Base-by-base conservation (phyloP, 257 asterid species). In the Agastache rugosa region DNA sequence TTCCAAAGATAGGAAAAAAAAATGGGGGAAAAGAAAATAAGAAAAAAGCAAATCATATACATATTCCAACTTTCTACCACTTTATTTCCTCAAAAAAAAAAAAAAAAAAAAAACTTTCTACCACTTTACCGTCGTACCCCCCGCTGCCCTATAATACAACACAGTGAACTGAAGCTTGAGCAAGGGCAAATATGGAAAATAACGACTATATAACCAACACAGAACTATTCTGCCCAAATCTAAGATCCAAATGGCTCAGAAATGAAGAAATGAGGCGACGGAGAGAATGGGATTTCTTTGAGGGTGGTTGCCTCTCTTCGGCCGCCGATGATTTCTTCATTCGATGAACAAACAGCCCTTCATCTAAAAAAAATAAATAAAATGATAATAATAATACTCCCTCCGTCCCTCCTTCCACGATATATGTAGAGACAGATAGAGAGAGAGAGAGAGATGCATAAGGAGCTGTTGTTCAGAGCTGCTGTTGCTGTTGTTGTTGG, bases 301-400 rank as follows among this genome's bases (percentile, higher is more conserved):
- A 77, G 86, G 86, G 83, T 59, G 81, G 82, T 85, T 80, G 80
- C 81, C 84, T 66, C 68, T 82, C 75, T 75, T 80, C 63, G 82
- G 27, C 63, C 23, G 78, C 80, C 81, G 6, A 47, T 79, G 83
- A 79, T 79, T 78, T 61, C 8, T 29, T 37, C 64, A 10, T 0
- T 20, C 39, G 4, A 14, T 37, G 14, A 41, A 39, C 58, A 42
- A 77, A 63, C 81, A 63, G 68, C 81, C 81, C 81, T 71, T 77
- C 0, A 17, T 23, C 29, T 25, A 15, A 0, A 25, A 37, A 35
- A 41, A 56, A 15, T 8, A 25, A 42, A 71, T 0, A 20, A 55
- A 55, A 34, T 19, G 19, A 53, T 6, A 25, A 22, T 8, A 9
- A 55, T 22, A 22, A 55, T 25, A 25, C 29, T 25, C 29, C 29